Base-by-base conservation (phyloP, 2,329 filamentous ascomycete genomes). In the Zarea fungicola region DNA sequence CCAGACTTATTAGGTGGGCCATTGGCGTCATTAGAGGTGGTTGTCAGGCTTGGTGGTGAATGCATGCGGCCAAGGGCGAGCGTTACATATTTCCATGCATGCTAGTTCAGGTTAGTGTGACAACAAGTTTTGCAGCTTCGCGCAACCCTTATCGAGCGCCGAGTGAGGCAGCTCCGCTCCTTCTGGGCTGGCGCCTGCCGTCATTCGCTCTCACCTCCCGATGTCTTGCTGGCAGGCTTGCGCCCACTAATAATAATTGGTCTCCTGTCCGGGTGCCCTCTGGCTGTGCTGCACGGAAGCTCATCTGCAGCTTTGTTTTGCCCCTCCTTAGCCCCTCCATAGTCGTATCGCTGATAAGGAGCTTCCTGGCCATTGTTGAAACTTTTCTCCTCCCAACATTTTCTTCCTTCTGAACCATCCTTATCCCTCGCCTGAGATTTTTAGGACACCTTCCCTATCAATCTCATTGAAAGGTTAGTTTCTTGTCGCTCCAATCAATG, bases 261-360 rank as follows among this genome's bases (percentile, higher is more conserved):
- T n/a, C 13, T 35, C 4, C 6, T 6, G 8, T 5, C 32, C 6
- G n/a, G 8, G n/a, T 23, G 7, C 31, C 34, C 23, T 11, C 43
- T 31, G 32, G 23, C 29, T 29, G 32, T 23, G 28, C 23, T 7
- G 10, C 16, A 4, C 32, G 21, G 32, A 25, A 16, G 32, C 42
- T 44, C 16, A 14, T 13, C 36, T 26, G 10, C 31, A 49, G 47
- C 40, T 43, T 23, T 25, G 19, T 8, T 14, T 48, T 42, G 31
- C 47, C 47, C 47, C 47, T 49, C 47, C 22, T 35, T 40, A 13
- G 44, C 44, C 47, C 47, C 47, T 49, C 47, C 47, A 29, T 42
- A 31, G 23, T 19, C 29, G 13, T 19, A 22, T 40, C 29, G 37
- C 31, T 36, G 29, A 49, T 43, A 43, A 49, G 39, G 23, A 49